Evolutionary conservation across 495 filamentous ascomycete species (phyloP).

Genomic region (Entonaema liquescens): DNA sequence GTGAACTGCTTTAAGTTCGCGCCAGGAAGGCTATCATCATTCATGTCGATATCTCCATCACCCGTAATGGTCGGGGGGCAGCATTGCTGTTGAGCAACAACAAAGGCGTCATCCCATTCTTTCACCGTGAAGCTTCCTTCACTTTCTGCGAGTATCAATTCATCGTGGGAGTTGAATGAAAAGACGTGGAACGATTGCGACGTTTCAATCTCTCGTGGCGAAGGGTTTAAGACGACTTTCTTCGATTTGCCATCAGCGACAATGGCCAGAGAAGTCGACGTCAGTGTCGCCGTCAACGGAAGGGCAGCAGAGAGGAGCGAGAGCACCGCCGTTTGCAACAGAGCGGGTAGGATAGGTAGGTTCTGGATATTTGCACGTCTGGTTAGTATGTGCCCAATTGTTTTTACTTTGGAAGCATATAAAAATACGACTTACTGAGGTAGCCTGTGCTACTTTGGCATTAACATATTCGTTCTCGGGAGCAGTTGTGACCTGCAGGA

Average conservation of each 20-base stretch:
- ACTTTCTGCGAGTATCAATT: slow-evolving; percentile 81
- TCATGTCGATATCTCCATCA: slow-evolving; percentile 53
- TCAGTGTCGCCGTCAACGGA: slow-evolving; percentile 75
- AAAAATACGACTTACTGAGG: slow-evolving; percentile 51
- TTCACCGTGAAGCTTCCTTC: slow-evolving; percentile 79
- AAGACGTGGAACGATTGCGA: slow-evolving; percentile 79
- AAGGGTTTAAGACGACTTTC: slow-evolving; percentile 63
- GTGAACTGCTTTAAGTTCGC: slow-evolving; percentile 67
- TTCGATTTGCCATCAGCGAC: slow-evolving; percentile 55
- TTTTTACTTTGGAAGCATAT: not conserved
- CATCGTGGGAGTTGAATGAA: slow-evolving; percentile 76
- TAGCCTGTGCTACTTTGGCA: slow-evolving; percentile 59
- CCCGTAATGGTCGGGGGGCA: slow-evolving; percentile 55
- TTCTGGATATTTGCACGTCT: slow-evolving; percentile 59
- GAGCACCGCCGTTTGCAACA: slow-evolving; percentile 76
- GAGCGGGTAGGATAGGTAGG: slow-evolving; percentile 74
- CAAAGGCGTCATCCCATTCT: slow-evolving; percentile 77
- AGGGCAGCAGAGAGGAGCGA: slow-evolving; percentile 80
- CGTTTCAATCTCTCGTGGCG: slow-evolving; percentile 59
- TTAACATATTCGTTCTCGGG: slow-evolving; percentile 65
- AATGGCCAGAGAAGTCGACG: slow-evolving; percentile 69
- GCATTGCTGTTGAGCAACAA: slow-evolving; percentile 71
- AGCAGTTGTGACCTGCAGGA: slow-evolving; percentile 67
- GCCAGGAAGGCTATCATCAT: slow-evolving; percentile 49
- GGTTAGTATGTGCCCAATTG: slow-evolving; percentile 30